Base-by-base conservation (phyloP, 495 filamentous ascomycete species). In the Recurvomyces mirabilis region DNA sequence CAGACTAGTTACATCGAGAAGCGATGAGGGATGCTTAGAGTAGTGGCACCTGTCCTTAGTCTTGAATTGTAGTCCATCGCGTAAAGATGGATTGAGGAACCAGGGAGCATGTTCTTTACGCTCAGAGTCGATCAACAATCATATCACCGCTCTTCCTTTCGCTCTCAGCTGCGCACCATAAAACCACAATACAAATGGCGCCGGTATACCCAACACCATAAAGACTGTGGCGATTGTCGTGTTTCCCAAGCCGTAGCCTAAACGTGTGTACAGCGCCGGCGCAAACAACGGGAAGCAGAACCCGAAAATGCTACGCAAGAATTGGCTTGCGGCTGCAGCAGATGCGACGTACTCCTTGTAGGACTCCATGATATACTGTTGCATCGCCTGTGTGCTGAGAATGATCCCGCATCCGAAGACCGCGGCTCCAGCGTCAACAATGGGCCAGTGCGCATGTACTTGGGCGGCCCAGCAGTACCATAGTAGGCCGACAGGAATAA, bases 401-500 rank as follows among this genome's bases (percentile, higher is more conserved):
- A 35, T 18, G 38, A 43, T 42, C 5, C 38, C 46, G 38, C 26
- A 49, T n/a, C n/a, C n/a, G n/a, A n/a, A n/a, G n/a, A n/a, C n/a
- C n/a, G n/a, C n/a, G 11, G 15, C 38, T 23, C 46, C 46, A 7
- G 28, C 21, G 23, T 49, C 46, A 4, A 49, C 46, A 17, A 49
- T 21, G 18, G 35, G 55, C 46, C 52, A 63, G 25, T 59, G 56
- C 0, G 44, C 37, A n/a, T 52, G 30, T 4, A 46, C 50, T 35
- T 65, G 51, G 1, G 58, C 56, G 5, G 50, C 29, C 61, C 61
- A 65, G 1, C 55, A 60, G 33, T 65, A 65, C 47, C 48, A 55
- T 36, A 65, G 61, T 37, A 65, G 44, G 3, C 60, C 61, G 23
- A 59, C 41, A 1, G 58, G 54, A 1, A 61, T 20, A 21, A 53